These are phyloP conservation scores for Forsythia suspensa DNA, from an alignment of 257 asterid species.

Conservation along the genomic window DNA sequence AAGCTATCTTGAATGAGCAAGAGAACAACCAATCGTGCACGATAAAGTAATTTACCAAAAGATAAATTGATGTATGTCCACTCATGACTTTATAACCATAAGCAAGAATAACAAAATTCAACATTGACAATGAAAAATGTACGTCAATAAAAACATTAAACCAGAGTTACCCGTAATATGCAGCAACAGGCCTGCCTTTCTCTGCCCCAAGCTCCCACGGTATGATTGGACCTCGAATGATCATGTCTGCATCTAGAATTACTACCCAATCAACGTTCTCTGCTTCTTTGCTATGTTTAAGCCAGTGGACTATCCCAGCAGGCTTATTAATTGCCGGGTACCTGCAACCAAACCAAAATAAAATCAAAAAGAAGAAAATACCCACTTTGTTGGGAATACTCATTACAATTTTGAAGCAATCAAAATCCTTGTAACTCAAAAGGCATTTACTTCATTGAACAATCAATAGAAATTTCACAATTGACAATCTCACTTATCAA, in stretches of 20 bases:
- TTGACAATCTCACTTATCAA: neutral
- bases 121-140: neutral
- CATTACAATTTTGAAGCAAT: neutral
- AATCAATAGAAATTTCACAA: too few species aligned
- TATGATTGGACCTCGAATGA: slow-evolving; percentile 85
- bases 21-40: neutral
- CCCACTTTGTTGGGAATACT: neutral
- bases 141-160: neutral
- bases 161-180: slow-evolving; percentile 81
- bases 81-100: neutral
- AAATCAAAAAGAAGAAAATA: neutral
- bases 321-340: slow-evolving; percentile 99
- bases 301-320: slow-evolving; percentile 95
- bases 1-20: neutral
- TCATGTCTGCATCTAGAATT: slow-evolving; percentile 95
- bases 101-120: neutral
- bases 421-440: neutral
- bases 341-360: slow-evolving; percentile 41
- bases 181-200: slow-evolving; percentile 95
- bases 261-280: slow-evolving; percentile 97
- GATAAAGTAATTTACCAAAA: neutral
- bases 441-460: neutral
- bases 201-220: slow-evolving; percentile 99
- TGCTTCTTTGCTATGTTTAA: slow-evolving; percentile 84
- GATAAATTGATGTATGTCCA: neutral